These are phyloP conservation scores for Exophiala xenobiotica DNA, from an alignment of 2,329 filamentous ascomycete species.

Conservation along the genomic window DNA sequence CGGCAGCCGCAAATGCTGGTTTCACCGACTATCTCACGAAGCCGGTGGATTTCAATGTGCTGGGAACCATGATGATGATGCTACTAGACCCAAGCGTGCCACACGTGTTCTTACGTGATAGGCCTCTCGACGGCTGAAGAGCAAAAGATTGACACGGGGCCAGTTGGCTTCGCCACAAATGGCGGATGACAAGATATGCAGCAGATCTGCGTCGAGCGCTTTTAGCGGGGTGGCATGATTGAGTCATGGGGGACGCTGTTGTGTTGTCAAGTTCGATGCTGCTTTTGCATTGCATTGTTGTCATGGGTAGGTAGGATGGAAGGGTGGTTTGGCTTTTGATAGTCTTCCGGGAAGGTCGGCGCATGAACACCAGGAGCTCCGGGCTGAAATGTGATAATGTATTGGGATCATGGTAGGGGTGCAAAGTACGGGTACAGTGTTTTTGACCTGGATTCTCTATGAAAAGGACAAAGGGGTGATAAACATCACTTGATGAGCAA, in stretches of 20 bases:
- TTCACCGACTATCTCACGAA: conserved; percentile 53
- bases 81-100: conserved; percentile 45
- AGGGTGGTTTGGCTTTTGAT: background rate
- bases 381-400: background rate
- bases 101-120: conserved; percentile 44
- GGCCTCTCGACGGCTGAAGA: conserved; percentile 29
- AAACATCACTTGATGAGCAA: background rate
- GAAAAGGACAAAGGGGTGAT: background rate
- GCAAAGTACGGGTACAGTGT: too few relatives aligned
- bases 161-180: background rate
- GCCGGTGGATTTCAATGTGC: conserved; percentile 50
- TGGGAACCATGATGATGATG: conserved; percentile 52
- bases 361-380: background rate
- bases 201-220: background rate
- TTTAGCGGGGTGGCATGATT: background rate
- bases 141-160: conserved; percentile 1
- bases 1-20: conserved; percentile 46
- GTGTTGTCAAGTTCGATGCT: background rate
- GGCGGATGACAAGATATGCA: conserved; percentile 1
- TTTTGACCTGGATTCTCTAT: background rate
- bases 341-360: background rate
- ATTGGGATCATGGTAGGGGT: background rate
- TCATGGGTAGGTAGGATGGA: background rate
- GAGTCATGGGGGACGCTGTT: background rate
- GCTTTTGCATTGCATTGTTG: background rate